Conservation (phyloP, 2,329 filamentous ascomycete species). For the Nothopassalora personata region DNA sequence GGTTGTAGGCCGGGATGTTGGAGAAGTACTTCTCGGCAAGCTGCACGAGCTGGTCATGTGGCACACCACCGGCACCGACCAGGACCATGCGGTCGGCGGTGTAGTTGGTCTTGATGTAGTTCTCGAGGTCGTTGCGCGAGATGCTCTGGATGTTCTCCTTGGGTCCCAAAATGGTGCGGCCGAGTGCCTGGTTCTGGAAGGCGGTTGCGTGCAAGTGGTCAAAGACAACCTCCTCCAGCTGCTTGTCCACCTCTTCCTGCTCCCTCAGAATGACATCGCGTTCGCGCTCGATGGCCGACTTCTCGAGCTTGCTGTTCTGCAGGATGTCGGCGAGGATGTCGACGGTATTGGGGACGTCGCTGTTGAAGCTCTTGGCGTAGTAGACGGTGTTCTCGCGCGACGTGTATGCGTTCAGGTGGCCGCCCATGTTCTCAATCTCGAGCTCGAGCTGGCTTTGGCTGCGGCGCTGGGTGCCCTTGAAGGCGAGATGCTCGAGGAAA, state of each 20-base stretch:
- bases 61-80: conserved; percentile 87
- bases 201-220: conserved; percentile 98
- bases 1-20: conserved; percentile 67
- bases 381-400: conserved; percentile 99
- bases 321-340: conserved; percentile 99
- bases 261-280: conserved; percentile 97
- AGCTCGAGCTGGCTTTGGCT: conserved; percentile 97
- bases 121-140: conserved; percentile 78
- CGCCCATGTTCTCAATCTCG: conserved; percentile 99
- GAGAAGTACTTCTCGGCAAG: conserved; percentile 96
- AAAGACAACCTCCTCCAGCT: conserved; percentile 98
- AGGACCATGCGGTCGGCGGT: conserved; percentile 99
- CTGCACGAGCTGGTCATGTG: conserved; percentile 88
- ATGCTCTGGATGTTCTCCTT: conserved; percentile 98
- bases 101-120: conserved; percentile 99
- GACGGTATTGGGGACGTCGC: conserved; percentile 91
- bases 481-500: conserved; percentile 98
- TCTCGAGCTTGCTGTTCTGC: conserved; percentile 97
- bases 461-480: conserved; percentile 96
- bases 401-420: conserved; percentile 98
- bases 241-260: conserved; percentile 99
- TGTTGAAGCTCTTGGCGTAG: conserved; percentile 99
- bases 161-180: conserved; percentile 94
- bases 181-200: conserved; percentile 91
- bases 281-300: conserved; percentile 88